Percentiles rank a stretch among this genome's conserved stretches.
Conservation (phyloP, 2,329 filamentous ascomycete genomes). For the Cladosporium austrohemisphaericum region DNA sequence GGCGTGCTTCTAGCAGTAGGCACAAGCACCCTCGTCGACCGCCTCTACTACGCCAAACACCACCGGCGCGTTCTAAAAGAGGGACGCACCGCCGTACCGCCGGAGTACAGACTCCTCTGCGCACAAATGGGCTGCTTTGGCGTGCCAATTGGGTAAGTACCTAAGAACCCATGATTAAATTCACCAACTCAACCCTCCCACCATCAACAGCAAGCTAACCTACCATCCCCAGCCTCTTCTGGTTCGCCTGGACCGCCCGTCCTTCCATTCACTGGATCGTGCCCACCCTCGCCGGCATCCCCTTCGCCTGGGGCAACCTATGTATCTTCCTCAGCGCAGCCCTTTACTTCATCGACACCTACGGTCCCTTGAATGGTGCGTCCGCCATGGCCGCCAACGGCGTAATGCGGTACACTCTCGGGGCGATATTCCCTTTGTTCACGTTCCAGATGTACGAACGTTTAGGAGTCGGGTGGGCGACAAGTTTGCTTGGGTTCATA, state of each 20-base stretch:
- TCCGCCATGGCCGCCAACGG: slow-evolving; percentile 59
- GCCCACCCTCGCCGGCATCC: slow-evolving; percentile 33
- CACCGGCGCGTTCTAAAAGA: slow-evolving; percentile 27
- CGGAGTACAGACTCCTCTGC: slow-evolving; percentile 35
- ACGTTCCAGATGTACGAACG: slow-evolving; percentile 41
- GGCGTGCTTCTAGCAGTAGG: slow-evolving; percentile 60
- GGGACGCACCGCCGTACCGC: slow-evolving; percentile 26
- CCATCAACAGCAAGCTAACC: not conserved
- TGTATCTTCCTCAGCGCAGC: slow-evolving; percentile 32
- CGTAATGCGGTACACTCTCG: slow-evolving; percentile 54
- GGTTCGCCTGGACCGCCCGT: slow-evolving; percentile 40
- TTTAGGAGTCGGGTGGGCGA: slow-evolving; percentile 43
- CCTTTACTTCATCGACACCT: slow-evolving; percentile 55
- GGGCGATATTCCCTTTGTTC: slow-evolving; percentile 59
- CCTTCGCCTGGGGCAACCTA: slow-evolving; percentile 31
- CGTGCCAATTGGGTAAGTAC: slow-evolving; percentile 30
- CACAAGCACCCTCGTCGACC: slow-evolving; percentile 36
- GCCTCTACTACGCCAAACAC: slow-evolving; percentile 34
- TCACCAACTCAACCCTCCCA: not conserved
- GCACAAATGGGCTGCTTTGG: slow-evolving; percentile 36
- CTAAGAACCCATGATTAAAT: too few relatives aligned
- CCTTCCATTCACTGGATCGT: slow-evolving; percentile 37
- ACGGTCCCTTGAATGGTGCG: slow-evolving; percentile 53
- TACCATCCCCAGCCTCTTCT: slow-evolving; percentile 30
- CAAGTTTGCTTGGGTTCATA: slow-evolving; percentile 41